phyloP scores from a whole-genome alignment of 108 stramenopile genomes.

The Ochromonas danica region DNA sequence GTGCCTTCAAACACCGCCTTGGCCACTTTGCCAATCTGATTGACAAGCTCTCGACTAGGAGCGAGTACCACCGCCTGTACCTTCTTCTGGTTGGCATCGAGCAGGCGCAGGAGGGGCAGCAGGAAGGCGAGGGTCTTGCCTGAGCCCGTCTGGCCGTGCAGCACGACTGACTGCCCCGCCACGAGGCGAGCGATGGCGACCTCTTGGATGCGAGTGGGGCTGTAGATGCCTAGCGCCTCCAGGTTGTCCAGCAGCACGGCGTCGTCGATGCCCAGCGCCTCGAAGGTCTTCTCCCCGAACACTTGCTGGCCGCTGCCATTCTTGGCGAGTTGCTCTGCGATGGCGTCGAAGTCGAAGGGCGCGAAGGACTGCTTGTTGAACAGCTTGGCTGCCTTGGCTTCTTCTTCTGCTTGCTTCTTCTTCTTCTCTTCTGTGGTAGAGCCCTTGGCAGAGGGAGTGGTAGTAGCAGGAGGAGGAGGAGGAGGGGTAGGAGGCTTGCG shows the following conservation, averaged over 20 bases:
- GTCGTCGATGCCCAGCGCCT: neutral
- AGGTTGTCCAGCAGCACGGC: neutral
- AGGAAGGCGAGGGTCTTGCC: constrained; percentile 59
- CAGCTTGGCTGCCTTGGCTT: no score
- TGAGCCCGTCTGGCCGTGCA: constrained; percentile 54
- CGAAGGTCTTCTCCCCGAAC: neutral
- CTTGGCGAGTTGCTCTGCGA: no score
- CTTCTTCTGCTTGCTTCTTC: no score
- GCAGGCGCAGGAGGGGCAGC: constrained; percentile 41
- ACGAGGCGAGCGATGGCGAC: neutral
- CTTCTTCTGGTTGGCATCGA: constrained; percentile 40
- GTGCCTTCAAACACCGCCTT: constrained; percentile 24
- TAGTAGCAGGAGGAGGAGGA: no score
- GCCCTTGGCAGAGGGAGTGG: no score
- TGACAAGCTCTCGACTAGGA: constrained; percentile 81
- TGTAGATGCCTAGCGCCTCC: neutral
- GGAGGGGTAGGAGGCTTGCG: no score
- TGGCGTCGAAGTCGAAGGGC: no score
- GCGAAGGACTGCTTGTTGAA: no score
- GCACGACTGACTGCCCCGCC: constrained; percentile 40
- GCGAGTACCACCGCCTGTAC: constrained; percentile 81
- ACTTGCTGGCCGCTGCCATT: no score
- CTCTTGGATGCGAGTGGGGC: neutral
- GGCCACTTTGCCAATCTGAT: constrained; percentile 56
- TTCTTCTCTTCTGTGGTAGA: no score